Conservation (phyloP, 78 protist genomes). For the Isochrysis galbana region DNA sequence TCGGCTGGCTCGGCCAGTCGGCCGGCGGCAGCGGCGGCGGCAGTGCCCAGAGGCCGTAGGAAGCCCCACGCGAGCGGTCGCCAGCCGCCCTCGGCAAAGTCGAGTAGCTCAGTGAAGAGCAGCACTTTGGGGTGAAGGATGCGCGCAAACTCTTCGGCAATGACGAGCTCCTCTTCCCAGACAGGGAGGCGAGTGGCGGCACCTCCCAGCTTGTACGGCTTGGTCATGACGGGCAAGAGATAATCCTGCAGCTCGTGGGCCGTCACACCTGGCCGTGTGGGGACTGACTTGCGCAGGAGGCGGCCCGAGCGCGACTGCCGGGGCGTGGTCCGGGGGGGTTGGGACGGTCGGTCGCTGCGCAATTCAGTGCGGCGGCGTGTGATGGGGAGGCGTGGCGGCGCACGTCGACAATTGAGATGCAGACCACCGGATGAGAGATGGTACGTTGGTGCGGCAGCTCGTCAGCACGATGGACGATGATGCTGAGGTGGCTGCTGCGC, state of each 20-base stretch:
- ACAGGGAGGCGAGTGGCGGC: neutral
- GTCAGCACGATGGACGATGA: neutral
- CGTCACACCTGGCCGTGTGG: neutral
- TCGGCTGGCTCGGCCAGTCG: neutral
- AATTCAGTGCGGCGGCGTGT: no score
- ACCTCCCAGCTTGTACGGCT: neutral
- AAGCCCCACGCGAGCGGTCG: neutral
- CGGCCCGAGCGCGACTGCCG: neutral
- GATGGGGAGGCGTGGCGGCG: no score
- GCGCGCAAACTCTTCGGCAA: neutral
- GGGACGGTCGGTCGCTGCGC: no score
- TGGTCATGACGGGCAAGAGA: neutral
- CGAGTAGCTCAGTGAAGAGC: neutral
- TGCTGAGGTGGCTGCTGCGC: neutral
- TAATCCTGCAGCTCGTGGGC: neutral
- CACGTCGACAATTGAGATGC: neutral
- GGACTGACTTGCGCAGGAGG: neutral
- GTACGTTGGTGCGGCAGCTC: neutral
- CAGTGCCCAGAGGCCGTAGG: neutral
- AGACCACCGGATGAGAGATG: neutral
- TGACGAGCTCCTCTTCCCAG: conserved; percentile 1
- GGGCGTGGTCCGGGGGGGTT: no score
- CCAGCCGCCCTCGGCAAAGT: neutral
- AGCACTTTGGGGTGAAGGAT: neutral
- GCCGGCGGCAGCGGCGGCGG: neutral